Evolutionary conservation across 495 filamentous ascomycete species (phyloP), one percentile per base, ranked within the genome.

Genomic region (Lichenothelia convexa): DNA sequence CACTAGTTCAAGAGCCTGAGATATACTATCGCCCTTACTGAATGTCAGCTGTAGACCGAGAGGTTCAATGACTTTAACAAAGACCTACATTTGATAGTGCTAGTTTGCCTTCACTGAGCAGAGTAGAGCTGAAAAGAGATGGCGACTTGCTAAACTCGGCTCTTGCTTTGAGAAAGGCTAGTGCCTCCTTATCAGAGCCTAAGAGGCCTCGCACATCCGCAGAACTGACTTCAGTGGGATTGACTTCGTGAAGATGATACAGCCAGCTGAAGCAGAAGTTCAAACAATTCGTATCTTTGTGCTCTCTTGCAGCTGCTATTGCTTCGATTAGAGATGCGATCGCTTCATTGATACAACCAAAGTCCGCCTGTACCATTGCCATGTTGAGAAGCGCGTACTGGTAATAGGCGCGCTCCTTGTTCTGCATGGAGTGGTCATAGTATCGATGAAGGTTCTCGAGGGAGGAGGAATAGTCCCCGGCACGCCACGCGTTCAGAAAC

Each of bases 231-330:
- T 86, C 66, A 32, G 71, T 65, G 0, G 86, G 84, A 51, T 91
- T 84, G 0, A 80, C 71, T 48, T 83, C 78, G 20, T 77, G 75
- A 46, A 97, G 87, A 51, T 94, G 86, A 53, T 91, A 89, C n/a
- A 95, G 64, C 91, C 89, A 97, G 52, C 82, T 92, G 44, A 95
- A 69, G 30, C 82, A 81, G 57, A 93, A 94, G 55, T 93, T 95
- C 24, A 97, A 62, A 50, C 91, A 95, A 5, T 68, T 73, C 66
- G 80, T 80, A 46, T 97, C 89, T 40, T 83, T 74, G 45, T 89
- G 89, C 55, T 95, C 89, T 38, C 87, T 65, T 0, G 89, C 89
- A 20, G 82, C 86, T 0, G 83, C 73, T 11, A 95, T 81, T 2
- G 85, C 82, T 54, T 95, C 89, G 41, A 85, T 69, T 74, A 95